A percentile compares a stretch with the other conserved stretches of the same genome.
These are phyloP conservation scores for Ambrosia artemisiifolia DNA, from an alignment of 129 eudicot species.

Conservation along the genomic window DNA sequence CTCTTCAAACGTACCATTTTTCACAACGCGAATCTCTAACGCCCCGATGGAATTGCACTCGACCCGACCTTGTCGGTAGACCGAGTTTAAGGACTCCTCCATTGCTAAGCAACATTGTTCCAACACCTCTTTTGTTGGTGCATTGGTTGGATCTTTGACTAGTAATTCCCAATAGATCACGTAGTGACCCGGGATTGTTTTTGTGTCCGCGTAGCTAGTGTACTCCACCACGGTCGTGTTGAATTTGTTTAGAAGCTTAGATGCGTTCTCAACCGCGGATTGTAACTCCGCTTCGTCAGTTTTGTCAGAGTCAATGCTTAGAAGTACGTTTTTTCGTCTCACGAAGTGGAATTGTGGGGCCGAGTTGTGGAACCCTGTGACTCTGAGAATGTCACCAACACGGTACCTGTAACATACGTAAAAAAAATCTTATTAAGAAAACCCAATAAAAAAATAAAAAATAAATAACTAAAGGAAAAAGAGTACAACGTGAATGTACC, in stretches of 20 bases:
- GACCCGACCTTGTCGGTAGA: slow-evolving; percentile 88
- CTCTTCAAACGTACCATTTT: slow-evolving; percentile 85
- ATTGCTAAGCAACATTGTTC: slow-evolving; percentile 67
- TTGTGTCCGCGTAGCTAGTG: slow-evolving; percentile 85
- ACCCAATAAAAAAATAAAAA: no score
- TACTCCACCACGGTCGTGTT: slow-evolving; percentile 75
- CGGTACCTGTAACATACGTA: slow-evolving; percentile 86
- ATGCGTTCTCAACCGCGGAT: slow-evolving; percentile 68
- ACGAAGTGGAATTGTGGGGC: slow-evolving; percentile 95
- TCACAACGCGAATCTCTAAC: slow-evolving; percentile 79
- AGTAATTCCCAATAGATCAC: slow-evolving; percentile 82
- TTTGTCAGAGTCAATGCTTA: slow-evolving; percentile 86
- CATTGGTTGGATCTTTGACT: slow-evolving; percentile 45
- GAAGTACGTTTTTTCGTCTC: slow-evolving; percentile 65
- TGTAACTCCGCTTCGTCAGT: slow-evolving; percentile 94
- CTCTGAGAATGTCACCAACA: slow-evolving; percentile 91
- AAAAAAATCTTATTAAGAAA: no score
- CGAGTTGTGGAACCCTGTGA: slow-evolving; percentile 91
- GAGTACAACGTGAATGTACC: slow-evolving; percentile 36
- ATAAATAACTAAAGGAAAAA: no score
- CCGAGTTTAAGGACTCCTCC: slow-evolving; percentile 86
- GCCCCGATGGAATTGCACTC: slow-evolving; percentile 86
- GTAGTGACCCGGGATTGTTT: slow-evolving; percentile 82
- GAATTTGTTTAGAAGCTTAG: slow-evolving; percentile 36
- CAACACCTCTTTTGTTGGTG: slow-evolving; percentile 44